phyloP scores from a whole-genome alignment of 139 green algal species.

The Haematococcus sp. region DNA sequence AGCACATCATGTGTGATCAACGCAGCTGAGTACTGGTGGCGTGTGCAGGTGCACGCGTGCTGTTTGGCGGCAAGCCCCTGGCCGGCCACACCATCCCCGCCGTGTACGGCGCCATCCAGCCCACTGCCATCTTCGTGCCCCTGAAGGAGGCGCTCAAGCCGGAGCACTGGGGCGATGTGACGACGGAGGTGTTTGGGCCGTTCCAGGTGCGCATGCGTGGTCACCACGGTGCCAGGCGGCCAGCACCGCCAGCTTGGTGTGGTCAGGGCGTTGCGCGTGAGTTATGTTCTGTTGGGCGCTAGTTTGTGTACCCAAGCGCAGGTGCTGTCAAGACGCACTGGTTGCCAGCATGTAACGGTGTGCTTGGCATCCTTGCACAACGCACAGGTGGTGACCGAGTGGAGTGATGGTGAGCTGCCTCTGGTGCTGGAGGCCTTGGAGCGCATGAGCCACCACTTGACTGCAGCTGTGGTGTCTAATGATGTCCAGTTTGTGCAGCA shows the following conservation, averaged over 20 bases:
- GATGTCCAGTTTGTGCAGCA: slow-evolving; percentile 59
- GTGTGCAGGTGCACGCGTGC: slow-evolving; percentile 75
- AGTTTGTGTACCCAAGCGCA: no score
- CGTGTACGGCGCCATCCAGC: slow-evolving; percentile 90
- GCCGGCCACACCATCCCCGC: slow-evolving; percentile 84
- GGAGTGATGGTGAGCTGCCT: slow-evolving; percentile 66
- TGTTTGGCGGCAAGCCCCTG: slow-evolving; percentile 86
- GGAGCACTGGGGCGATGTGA: slow-evolving; percentile 73
- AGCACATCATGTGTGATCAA: no score
- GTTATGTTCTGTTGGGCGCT: no score
- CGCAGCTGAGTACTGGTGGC: no score
- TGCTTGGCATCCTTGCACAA: background rate
- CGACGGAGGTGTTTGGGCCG: slow-evolving; percentile 95
- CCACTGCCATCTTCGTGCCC: slow-evolving; percentile 93
- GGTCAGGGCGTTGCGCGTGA: background rate
- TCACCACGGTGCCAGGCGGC: no score
- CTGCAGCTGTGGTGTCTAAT: slow-evolving; percentile 67
- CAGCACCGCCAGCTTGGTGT: no score
- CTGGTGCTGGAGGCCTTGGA: slow-evolving; percentile 85
- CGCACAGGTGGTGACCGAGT: slow-evolving; percentile 87
- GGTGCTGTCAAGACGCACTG: no score
- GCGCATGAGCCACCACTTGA: slow-evolving; percentile 91
- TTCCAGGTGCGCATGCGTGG: slow-evolving; percentile 70
- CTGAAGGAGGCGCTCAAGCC: slow-evolving; percentile 53
- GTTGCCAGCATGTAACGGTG: background rate